Conservation (phyloP, 768 basidiomycete genomes). For the Amanita pseudoporphyria region DNA sequence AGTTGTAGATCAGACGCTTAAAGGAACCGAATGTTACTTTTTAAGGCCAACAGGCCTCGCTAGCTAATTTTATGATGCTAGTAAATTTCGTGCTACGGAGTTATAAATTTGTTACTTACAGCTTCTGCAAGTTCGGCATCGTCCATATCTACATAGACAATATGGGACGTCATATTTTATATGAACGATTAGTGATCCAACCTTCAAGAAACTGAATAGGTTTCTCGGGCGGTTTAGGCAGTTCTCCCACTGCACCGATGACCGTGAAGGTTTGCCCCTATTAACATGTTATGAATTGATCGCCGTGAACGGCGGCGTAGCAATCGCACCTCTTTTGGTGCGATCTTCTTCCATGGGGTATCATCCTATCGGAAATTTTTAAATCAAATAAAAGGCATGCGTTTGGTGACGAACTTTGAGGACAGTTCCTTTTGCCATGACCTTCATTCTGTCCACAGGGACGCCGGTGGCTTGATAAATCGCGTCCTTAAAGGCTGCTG, state of each 20-base stretch:
- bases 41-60: slow-evolving; percentile 71
- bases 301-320: not conserved
- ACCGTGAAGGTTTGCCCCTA: slow-evolving; percentile 90
- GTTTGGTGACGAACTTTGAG: slow-evolving; percentile 55
- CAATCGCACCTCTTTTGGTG: slow-evolving; percentile 63
- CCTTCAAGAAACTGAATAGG: slow-evolving; percentile 83
- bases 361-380: slow-evolving; percentile 52
- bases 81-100: slow-evolving; percentile 1
- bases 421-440: slow-evolving; percentile 89
- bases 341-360: slow-evolving; percentile 76
- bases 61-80: slow-evolving; percentile 36
- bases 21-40: slow-evolving; percentile 36
- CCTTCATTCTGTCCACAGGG: slow-evolving; percentile 89
- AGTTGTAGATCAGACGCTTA: not conserved
- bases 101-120: slow-evolving; percentile 31
- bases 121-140: slow-evolving; percentile 73
- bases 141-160: slow-evolving; percentile 58
- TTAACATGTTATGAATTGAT: slow-evolving; percentile 1
- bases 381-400: not conserved
- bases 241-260: slow-evolving; percentile 86
- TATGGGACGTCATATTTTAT: not conserved
- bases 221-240: slow-evolving; percentile 79
- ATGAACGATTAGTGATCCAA: slow-evolving; percentile 17
- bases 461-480: slow-evolving; percentile 80
- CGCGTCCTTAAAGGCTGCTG: slow-evolving; percentile 70